phyloP scores from a whole-genome alignment of 1,284 basidiomycete species.

The Trametes pubescens region DNA sequence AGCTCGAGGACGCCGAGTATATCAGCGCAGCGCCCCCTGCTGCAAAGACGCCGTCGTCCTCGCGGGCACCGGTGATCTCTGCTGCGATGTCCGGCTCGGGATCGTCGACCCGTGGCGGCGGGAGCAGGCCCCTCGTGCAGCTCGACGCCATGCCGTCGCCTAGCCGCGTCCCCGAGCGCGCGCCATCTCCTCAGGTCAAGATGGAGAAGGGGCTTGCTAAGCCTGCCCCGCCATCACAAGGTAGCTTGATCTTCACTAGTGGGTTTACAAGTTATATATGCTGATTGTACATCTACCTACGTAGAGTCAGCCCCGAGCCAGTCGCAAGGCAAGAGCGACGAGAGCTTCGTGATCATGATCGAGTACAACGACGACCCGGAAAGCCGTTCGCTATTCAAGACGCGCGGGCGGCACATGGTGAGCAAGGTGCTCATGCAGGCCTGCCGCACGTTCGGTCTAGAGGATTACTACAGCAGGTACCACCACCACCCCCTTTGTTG shows the following conservation, averaged over 20 bases:
- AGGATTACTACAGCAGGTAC: conserved; percentile 34
- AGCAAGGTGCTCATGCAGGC: conserved; percentile 40
- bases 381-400: conserved; percentile 37
- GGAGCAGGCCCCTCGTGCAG: conserved; percentile 19
- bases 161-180: background rate
- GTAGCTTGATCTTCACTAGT: background rate
- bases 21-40: conserved; percentile 9
- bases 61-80: background rate
- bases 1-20: conserved; percentile 26
- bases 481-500: background rate
- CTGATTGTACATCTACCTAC: background rate
- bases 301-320: conserved; percentile 10
- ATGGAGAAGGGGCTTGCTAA: conserved; percentile 13
- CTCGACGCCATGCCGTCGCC: conserved; percentile 17
- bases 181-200: conserved; percentile 23
- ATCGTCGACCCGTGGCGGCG: conserved; percentile 11
- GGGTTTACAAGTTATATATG: background rate
- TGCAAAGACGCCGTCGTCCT: conserved; percentile 2
- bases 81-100: conserved; percentile 2
- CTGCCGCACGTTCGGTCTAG: conserved; percentile 40
- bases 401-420: conserved; percentile 39
- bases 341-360: conserved; percentile 37
- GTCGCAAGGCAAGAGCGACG: conserved; percentile 25
- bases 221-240: conserved; percentile 2
- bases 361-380: conserved; percentile 33